Evolutionary conservation across 2,329 filamentous ascomycete genomes (phyloP).

Genomic region (Pseudogymnoascus sp.): DNA sequence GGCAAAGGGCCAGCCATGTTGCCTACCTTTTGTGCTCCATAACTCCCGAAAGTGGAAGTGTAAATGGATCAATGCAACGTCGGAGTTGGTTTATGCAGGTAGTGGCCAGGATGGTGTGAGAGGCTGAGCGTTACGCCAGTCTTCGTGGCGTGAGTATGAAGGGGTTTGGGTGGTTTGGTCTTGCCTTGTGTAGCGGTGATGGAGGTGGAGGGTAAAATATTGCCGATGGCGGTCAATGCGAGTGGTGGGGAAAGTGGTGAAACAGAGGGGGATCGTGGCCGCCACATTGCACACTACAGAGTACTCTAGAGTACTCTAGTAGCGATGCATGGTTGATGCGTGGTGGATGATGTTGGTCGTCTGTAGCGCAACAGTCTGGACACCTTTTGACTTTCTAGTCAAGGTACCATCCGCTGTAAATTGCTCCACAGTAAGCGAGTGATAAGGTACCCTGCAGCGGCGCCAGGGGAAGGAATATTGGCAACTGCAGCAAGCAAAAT

Average conservation of each 20-base stretch:
- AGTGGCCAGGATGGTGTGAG: background rate
- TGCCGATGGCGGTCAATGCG: background rate
- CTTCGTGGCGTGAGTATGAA: background rate
- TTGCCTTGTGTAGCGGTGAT: background rate
- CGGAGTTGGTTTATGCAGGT: background rate
- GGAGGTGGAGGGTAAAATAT: background rate
- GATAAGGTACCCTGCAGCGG: conserved; percentile 1
- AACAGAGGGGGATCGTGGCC: conserved; percentile 3
- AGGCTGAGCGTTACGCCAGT: background rate
- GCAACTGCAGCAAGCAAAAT: background rate
- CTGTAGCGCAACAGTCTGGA: conserved; percentile 3
- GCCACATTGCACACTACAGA: background rate
- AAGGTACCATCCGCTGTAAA: background rate
- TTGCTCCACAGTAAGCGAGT: background rate
- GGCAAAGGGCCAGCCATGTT: background rate
- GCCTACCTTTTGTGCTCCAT: conserved; percentile 1
- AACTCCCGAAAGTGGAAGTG: background rate
- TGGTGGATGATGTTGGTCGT: background rate
- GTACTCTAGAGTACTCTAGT: background rate
- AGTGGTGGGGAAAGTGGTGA: conserved; percentile 4
- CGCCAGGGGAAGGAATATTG: background rate
- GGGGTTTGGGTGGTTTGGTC: background rate
- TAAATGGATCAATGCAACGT: conserved; percentile 3
- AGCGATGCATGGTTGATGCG: background rate
- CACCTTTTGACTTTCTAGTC: background rate